phyloP scores from a whole-genome alignment of 2,329 filamentous ascomycete genomes.

The Sclerotinia nivalis region DNA sequence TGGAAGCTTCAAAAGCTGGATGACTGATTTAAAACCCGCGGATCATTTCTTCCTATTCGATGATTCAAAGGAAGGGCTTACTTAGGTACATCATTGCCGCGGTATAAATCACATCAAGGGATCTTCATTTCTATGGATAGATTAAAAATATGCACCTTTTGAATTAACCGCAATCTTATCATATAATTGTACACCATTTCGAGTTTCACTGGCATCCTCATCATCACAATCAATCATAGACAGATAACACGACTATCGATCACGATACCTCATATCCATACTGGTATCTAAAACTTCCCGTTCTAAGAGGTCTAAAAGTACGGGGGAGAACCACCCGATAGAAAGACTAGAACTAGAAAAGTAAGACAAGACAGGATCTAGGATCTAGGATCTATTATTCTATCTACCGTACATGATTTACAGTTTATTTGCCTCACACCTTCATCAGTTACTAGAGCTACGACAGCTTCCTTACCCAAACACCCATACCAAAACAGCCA shows the following conservation, averaged over 20 bases:
- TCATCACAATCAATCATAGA: not conserved
- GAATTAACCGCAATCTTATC: not conserved
- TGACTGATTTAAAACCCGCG: not conserved
- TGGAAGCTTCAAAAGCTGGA: slow-evolving; percentile 2
- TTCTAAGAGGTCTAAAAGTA: slow-evolving; percentile 8
- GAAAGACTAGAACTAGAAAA: not conserved
- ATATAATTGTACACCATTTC: not conserved
- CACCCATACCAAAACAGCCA: not conserved
- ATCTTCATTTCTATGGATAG: not conserved
- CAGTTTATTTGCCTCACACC: slow-evolving; percentile 6
- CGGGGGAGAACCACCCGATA: not conserved
- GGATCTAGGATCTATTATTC: not conserved
- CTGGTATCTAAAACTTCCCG: not conserved
- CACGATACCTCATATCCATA: slow-evolving; percentile 3
- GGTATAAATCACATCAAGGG: not conserved
- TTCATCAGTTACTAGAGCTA: not conserved
- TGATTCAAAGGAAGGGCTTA: not conserved
- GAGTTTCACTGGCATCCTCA: slow-evolving; percentile 6
- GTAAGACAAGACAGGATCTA: not conserved
- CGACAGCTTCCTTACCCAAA: slow-evolving; percentile 11
- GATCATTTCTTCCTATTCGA: slow-evolving; percentile 3
- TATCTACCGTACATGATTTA: not conserved
- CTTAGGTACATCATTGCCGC: not conserved
- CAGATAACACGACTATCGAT: slow-evolving; percentile 3
- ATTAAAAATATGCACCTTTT: not conserved